A percentile compares a stretch with the other conserved stretches of the same genome.
These are phyloP conservation scores for Gracilariopsis chorda DNA, from an alignment of 23 red algal species.

Conservation along the genomic window DNA sequence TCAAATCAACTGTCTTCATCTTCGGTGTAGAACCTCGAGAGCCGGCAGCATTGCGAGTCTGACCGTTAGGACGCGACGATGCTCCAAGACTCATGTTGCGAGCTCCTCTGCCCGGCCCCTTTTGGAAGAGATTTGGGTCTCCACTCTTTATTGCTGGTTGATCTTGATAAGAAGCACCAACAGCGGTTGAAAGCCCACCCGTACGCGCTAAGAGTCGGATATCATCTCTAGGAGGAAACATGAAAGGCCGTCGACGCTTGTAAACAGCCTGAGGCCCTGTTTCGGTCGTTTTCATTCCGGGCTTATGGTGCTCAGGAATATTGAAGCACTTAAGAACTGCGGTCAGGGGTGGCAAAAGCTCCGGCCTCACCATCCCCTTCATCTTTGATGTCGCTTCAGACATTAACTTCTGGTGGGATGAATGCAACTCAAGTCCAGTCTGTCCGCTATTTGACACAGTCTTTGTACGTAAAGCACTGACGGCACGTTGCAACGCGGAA, in stretches of 20 bases:
- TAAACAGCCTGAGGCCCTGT: not conserved
- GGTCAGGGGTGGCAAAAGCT: not conserved
- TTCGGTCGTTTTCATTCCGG: conserved; percentile 46
- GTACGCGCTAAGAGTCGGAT: not conserved
- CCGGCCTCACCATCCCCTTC: not conserved
- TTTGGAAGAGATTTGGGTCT: not conserved
- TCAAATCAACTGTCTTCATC: not conserved
- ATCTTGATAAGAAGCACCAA: not conserved
- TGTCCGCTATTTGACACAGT: not conserved
- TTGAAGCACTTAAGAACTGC: not conserved
- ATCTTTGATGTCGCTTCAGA: conserved; percentile 14
- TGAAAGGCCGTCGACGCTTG: conserved; percentile 11
- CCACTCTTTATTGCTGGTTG: not conserved
- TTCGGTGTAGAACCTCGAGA: not conserved
- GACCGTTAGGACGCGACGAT: not conserved
- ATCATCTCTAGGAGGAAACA: conserved; percentile 25
- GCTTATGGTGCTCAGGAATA: conserved; percentile 39
- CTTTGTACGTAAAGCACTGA: not conserved
- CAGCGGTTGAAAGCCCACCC: not conserved
- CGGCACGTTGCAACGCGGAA: not conserved
- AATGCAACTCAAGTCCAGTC: not conserved
- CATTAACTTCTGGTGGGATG: conserved; percentile 22
- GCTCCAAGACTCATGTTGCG: not conserved
- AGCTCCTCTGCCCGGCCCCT: not conserved
- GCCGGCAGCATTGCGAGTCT: not conserved